Percentiles rank a stretch among this genome's conserved stretches.
These are phyloP conservation scores for Phaeotremella fagi DNA, from an alignment of 768 basidiomycete species.

Conservation along the genomic window DNA sequence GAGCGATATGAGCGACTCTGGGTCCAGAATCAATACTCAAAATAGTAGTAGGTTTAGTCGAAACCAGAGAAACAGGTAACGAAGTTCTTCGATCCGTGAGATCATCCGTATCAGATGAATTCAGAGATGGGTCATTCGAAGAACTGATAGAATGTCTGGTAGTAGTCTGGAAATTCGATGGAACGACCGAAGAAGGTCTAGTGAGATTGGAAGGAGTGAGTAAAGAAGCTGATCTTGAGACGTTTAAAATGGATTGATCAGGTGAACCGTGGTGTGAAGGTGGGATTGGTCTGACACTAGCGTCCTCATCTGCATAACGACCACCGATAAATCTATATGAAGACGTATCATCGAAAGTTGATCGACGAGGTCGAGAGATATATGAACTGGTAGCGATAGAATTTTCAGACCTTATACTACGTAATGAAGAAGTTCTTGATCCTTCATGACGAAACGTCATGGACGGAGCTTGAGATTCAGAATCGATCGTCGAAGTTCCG, in stretches of 20 bases:
- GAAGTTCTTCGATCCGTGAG: constrained; percentile 15
- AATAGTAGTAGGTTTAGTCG: constrained; percentile 91
- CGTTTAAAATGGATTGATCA: constrained; percentile 65
- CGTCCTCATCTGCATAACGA: constrained; percentile 75
- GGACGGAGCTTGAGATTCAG: constrained; percentile 6
- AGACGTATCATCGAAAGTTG: not conserved
- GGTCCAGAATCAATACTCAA: constrained; percentile 78
- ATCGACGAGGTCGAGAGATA: constrained; percentile 7
- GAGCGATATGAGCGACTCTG: constrained; percentile 85
- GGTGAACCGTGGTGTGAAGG: constrained; percentile 84
- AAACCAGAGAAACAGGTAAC: too few relatives aligned
- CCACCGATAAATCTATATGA: not conserved
- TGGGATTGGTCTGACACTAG: constrained; percentile 81
- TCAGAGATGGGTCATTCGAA: not conserved
- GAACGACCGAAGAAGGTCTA: not conserved
- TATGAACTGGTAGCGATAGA: constrained; percentile 4
- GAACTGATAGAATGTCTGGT: constrained; percentile 1
- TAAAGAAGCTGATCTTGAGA: constrained; percentile 14
- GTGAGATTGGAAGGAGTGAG: constrained; percentile 1
- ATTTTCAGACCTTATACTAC: constrained; percentile 7
- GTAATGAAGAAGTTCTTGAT: constrained; percentile 19
- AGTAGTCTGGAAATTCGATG: not conserved
- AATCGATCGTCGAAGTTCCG: constrained; percentile 17
- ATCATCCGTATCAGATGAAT: constrained; percentile 61
- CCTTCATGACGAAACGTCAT: constrained; percentile 10